Base-by-base conservation (phyloP, 805 yeast species). In the Suhomyces kilbournensis region DNA sequence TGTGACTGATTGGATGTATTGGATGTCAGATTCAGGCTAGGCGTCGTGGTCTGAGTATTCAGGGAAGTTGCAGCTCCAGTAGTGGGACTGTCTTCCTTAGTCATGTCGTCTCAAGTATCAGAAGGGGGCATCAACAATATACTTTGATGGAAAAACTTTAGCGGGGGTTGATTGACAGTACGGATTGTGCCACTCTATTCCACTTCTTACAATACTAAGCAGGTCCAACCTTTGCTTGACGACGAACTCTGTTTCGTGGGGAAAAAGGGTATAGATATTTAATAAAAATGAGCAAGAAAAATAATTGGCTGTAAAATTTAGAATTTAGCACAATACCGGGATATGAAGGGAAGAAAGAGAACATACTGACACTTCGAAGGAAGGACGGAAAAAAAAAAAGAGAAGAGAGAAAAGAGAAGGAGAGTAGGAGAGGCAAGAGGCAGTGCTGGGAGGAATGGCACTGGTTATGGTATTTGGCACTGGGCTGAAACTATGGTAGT, bases 71-170 rank as follows among this genome's bases (percentile, higher is more conserved):
- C 28, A 42, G 14, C 35, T 6, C 35, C 8, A 32, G 14, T 28
- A 28, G 46, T 26, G 22, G 46, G 46, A 26, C 32, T 44, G 22
- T 44, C 35, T 23, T 44, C 46, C 34, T 15, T 44, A 17, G 46
- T 44, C 46, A 44, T 44, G 4, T 38, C 4, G 19, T 7, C 3
- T n/a, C 20, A 15, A 15, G 20, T 17, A 15, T 22, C 19, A 15
- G 7, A 38, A 22, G 42, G 20, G 40, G 15, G 20, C 42, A 38
- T 38, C 23, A 19, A 38, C 10, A 26, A 7, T 22, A 22, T 22
- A 22, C 25, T n/a, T n/a, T n/a, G n/a, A n/a, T n/a, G n/a, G n/a
- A n/a, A n/a, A n/a, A n/a, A n/a, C n/a, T n/a, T n/a, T n/a, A n/a
- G n/a, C n/a, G n/a, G n/a, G n/a, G n/a, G n/a, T n/a, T n/a, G n/a